Percentiles rank a stretch among this genome's conserved stretches.
Evolutionary conservation across 345 rosid genomes (phyloP).

Genomic region (Balakata baccata): DNA sequence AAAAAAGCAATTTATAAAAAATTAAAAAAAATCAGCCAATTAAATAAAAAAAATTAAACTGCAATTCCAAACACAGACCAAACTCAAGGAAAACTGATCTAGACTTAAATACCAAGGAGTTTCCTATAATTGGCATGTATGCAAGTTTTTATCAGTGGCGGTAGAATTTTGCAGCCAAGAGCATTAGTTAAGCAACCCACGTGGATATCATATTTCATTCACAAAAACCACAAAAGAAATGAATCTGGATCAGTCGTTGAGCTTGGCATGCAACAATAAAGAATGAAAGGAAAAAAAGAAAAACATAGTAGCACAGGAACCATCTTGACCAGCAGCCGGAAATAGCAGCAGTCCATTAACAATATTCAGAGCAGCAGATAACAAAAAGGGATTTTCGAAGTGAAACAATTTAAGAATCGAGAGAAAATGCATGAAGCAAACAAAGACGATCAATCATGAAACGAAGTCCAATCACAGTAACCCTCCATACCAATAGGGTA

Average conservation of each 20-base stretch:
- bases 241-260: neutral
- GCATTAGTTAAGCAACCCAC: neutral
- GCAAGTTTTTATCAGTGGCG: neutral
- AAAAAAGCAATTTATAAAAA: too few relatives aligned
- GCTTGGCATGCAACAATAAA: neutral
- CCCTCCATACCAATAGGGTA: neutral
- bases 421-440: neutral
- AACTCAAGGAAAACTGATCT: neutral
- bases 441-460: neutral
- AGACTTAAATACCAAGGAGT: neutral
- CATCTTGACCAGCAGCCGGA: neutral
- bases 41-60: too few relatives aligned
- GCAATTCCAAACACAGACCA: neutral
- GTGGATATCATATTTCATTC: neutral
- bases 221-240: neutral
- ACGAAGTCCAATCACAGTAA: neutral
- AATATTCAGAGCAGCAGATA: neutral
- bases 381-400: neutral
- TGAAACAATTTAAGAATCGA: neutral
- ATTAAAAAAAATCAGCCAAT: too few relatives aligned
- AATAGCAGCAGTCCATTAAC: neutral
- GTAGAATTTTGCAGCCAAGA: neutral
- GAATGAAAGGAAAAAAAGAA: neutral
- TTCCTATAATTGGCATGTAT: neutral
- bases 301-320: neutral